Base-by-base conservation (phyloP, 2,329 filamentous ascomycete genomes). In the Colletotrichum noveboracense region DNA sequence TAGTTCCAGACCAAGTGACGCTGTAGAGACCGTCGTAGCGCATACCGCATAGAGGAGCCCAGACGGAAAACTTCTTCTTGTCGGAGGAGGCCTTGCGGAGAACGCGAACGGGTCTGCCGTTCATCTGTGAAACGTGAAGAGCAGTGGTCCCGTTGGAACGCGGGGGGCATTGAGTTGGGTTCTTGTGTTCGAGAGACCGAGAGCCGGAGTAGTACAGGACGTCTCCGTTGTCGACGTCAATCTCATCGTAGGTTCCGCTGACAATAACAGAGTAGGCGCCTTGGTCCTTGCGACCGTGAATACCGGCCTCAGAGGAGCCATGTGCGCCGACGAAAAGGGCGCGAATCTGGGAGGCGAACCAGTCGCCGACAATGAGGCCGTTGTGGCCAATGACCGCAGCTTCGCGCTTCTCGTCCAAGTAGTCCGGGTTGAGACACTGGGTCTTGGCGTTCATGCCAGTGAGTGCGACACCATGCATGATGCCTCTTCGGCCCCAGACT, bases 211-310 rank as follows among this genome's bases (percentile, higher is more conserved):
- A 83, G 34, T 48, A 78, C 12, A 83, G 72, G 1, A 36, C 64
- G 6, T 81, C 58, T 32, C 80, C 80, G 1, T 76, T 10, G 58
- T 83, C 82, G 1, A 66, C n/a, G 64, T 83, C 80, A 1, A 81
- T 61, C 2, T 78, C 74, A 12, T 75, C 68, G 74, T 84, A 84
- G 13, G 68, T 61, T 18, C 76, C 74, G 0, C 88, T 88, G 12
- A 93, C 82, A 0, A 93, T 87, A 60, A 93, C 87, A 1, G 89
- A 91, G 64, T 85, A 90, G 0, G 90, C 89, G 1, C 91, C 91
- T 2, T 82, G 66, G 0, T 79, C 79, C 2, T 77, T 79, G 12
- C 83, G 83, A 4, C 91, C 91, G 18, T 81, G 86, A 43, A 93
- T 92, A 5, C 89, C 89, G 4, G 83, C 86, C 79, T 88, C 84